Evolutionary conservation across 192 early-diverging fungal species (phyloP), one percentile per base, ranked within the genome.

Genomic region (Mortierella hygrophila): DNA sequence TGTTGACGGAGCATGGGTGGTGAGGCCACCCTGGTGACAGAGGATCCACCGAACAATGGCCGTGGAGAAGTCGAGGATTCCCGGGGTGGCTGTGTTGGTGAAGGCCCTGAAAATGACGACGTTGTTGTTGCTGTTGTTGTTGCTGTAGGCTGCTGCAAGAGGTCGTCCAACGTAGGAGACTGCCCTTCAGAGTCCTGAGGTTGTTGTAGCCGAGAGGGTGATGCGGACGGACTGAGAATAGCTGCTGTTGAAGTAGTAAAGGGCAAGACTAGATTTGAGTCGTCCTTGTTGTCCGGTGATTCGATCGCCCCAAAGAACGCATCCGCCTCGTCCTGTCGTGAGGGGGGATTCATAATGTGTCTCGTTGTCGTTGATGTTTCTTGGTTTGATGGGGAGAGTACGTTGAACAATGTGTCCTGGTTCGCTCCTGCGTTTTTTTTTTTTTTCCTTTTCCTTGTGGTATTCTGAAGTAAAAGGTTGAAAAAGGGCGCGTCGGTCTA

Each of bases 281-380:
- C 35, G 29, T 32, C 29, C 13, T 2, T 65, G 20, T 41, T 42
- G 42, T 77, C 21, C 9, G 78, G 70, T 57, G 78, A 49, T 29
- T 70, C 73, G 70, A 81, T 81, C 38, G 80, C 80, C 49, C 65
- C 73, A 37, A 81, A 75, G 80, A 81, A 81, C 6, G 80, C 80
- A 47, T 81, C 80, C 5, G 65, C 80, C 26, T 81, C 80, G 68
- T 81, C 80, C 80, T 81, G 80, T 29, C 46, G 49, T 7, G 29
- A 68, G 15, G 60, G 60, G 1, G 29, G 60, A 65, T 65, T 65
- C 60, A 65, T 65, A 65, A 65, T 65, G 60, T 65, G 60, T 65
- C 29, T 60, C 55, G 16, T 4, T 57, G 55, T 57, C 11, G 9
- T 11, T 8, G 11, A 13, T 11, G 55, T 65, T 35, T 35, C 60